Base-by-base conservation (phyloP, 768 basidiomycete genomes). In the Dioszegia aurantiaca region DNA sequence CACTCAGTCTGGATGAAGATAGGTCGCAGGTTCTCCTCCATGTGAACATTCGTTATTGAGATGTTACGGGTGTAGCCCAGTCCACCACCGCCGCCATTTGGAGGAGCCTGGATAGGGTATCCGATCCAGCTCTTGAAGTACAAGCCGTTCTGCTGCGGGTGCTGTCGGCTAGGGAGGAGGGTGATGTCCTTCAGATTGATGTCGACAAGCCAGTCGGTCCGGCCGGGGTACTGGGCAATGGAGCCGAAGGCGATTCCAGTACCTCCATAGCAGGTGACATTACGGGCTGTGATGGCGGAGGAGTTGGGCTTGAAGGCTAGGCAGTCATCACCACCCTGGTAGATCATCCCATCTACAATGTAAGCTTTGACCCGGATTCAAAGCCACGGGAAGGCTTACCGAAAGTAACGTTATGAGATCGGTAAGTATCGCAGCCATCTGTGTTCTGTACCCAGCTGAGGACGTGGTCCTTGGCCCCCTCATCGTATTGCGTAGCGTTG, bases 261-360 rank as follows among this genome's bases (percentile, higher is more conserved):
- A 5, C 79, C 79, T 21, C 73, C 73, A 55, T 75, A 65, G 56
- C 80, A 80, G 3, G 73, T 69, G 17, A 73, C 76, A 59, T 80
- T 77, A 31, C 76, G 68, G 21, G 78, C 77, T 43, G 77, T 66
- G 27, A 80, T 80, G 51, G 78, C 74, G n/a, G 79, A 78, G 2
- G 77, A 78, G 58, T 80, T 80, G 10, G 78, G 78, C 57, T 80
- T 80, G 30, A 77, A 60, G 5, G 78, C 76, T 41, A 80, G 76
- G 45, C 73, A 76, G 60, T 80, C 79, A 49, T 80, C 80, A 6
- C 79, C 79, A 27, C 75, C 75, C 43, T 73, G 71, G 36, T 79
- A 73, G 23, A 78, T 77, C 76, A 77, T 79, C 51, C 77, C 74
- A 36, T 66, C 65, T 64, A 33, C 8, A 6, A 33, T 33, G 14